These are phyloP conservation scores for Microstegium vimineum DNA, from an alignment of 176 grass and related monocot genomes.

Conservation along the genomic window DNA sequence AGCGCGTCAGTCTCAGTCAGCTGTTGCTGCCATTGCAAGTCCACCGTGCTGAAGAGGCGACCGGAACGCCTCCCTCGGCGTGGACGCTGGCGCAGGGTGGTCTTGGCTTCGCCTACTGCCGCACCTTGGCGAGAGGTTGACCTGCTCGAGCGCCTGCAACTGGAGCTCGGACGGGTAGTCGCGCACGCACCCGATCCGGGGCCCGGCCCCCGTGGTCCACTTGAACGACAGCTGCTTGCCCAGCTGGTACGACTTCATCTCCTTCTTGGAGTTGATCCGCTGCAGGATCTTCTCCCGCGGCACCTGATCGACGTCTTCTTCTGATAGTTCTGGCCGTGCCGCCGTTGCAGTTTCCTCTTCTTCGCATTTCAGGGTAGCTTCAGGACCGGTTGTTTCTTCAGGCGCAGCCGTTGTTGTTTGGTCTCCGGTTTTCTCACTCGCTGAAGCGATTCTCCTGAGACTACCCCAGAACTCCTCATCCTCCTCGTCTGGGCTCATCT, in stretches of 20 bases:
- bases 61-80: slow-evolving; percentile 34
- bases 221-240: slow-evolving; percentile 74
- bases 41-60: slow-evolving; percentile 35
- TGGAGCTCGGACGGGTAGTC: slow-evolving; percentile 90
- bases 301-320: slow-evolving; percentile 24
- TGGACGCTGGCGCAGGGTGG: not conserved
- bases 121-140: slow-evolving; percentile 63
- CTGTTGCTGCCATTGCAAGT: not conserved
- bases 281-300: slow-evolving; percentile 61
- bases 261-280: slow-evolving; percentile 89
- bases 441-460: slow-evolving; percentile 38
- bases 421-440: not conserved
- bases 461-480: slow-evolving; percentile 56
- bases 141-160: slow-evolving; percentile 66
- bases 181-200: slow-evolving; percentile 77
- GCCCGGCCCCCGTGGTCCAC: slow-evolving; percentile 71
- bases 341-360: not conserved
- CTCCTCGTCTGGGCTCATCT: slow-evolving; percentile 75
- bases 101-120: too few species aligned
- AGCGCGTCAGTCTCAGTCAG: not conserved
- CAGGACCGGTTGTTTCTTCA: too few species aligned
- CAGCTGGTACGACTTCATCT: slow-evolving; percentile 68
- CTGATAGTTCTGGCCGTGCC: not conserved
- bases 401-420: not conserved
- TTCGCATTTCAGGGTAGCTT: not conserved